A percentile compares a stretch with the other conserved stretches of the same genome.
Conservation (phyloP, 1,139 yeast species). For the Protomyces lactucae-debilis region DNA sequence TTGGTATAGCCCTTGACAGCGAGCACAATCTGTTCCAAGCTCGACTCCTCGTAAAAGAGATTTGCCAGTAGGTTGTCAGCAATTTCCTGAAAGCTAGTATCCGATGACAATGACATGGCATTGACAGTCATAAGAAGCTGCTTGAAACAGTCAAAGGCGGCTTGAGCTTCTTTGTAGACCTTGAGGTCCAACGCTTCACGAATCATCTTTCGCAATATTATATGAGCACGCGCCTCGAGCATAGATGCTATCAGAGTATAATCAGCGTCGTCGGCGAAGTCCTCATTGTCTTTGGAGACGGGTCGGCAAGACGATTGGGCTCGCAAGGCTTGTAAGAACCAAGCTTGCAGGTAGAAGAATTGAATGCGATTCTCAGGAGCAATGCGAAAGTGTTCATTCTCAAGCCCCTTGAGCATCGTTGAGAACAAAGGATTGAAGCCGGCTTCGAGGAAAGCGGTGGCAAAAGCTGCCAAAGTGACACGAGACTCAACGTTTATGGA, state of each 20-base stretch:
- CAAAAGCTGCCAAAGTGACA: conserved; percentile 46
- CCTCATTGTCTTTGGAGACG: conserved; percentile 18
- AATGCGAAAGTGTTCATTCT: conserved; percentile 42
- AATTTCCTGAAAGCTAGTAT: conserved; percentile 46
- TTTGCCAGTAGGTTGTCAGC: conserved; percentile 52
- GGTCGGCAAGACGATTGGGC: conserved; percentile 19
- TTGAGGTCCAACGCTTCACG: conserved; percentile 48
- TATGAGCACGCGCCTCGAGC: conserved; percentile 60
- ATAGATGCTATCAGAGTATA: conserved; percentile 65
- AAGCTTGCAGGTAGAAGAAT: conserved; percentile 60
- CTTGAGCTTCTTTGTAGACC: conserved; percentile 59
- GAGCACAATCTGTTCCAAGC: conserved; percentile 54
- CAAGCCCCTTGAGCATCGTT: conserved; percentile 51
- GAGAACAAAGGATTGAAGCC: conserved; percentile 66
- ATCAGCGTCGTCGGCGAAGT: conserved; percentile 39
- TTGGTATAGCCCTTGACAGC: conserved; percentile 66
- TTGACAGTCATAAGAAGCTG: conserved; percentile 47
- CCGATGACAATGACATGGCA: conserved; percentile 37
- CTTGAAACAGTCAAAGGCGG: conserved; percentile 63
- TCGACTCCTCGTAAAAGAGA: conserved; percentile 61
- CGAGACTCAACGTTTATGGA: conserved; percentile 41
- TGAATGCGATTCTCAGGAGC: conserved; percentile 43
- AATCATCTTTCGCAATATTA: conserved; percentile 55
- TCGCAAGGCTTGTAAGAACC: conserved; percentile 54
- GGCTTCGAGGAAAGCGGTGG: conserved; percentile 61